Base-by-base conservation (phyloP, 768 basidiomycete genomes). In the Agaricus blazei region DNA sequence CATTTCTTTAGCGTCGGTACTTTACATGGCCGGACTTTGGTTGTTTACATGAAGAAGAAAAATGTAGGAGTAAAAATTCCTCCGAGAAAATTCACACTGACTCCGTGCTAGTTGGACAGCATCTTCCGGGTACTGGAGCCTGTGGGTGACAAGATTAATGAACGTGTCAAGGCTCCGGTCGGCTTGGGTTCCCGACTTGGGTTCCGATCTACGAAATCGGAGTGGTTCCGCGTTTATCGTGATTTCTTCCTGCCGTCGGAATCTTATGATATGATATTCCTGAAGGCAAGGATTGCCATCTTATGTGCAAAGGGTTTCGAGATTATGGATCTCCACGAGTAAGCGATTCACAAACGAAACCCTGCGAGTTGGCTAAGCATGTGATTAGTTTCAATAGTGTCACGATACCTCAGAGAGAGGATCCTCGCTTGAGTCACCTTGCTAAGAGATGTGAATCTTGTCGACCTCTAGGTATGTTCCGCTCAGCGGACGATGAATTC, bases 81-180 rank as follows among this genome's bases (percentile, higher is more conserved):
- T 28, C n/a, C 15, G 28, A 1, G 9, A 14, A 29, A 28, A 9
- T 34, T 24, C 42, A 36, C 7, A 52, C 19, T 34, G 28, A 91
- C 67, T 15, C 12, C 23, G 23, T 8, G 56, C 1, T 50, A 82
- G 79, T 76, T 90, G 60, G 92, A 96, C 64, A 94, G 91, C 54
- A 88, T 97, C 48, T 98, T 99, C 81, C 90, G 91, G 52, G 93
- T 96, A 5, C 80, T 99, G n/a, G 96, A 99, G 62, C 96, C 96
- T 3, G 91, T 98, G n/a, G 80, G 85, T 3, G 91, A 87, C 61
- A 92, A 90, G 69, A 93, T 88, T 62, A 88, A 86, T 51, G 90
- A 90, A 68, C 80, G 84, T 63, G 76, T 81, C 29, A 87, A 84
- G 63, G 82, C 82, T 0, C 84, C 88, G 2, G 81, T 80, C 41